phyloP scores from a whole-genome alignment of 1,139 yeast species.

The Geotrichum siamense region DNA sequence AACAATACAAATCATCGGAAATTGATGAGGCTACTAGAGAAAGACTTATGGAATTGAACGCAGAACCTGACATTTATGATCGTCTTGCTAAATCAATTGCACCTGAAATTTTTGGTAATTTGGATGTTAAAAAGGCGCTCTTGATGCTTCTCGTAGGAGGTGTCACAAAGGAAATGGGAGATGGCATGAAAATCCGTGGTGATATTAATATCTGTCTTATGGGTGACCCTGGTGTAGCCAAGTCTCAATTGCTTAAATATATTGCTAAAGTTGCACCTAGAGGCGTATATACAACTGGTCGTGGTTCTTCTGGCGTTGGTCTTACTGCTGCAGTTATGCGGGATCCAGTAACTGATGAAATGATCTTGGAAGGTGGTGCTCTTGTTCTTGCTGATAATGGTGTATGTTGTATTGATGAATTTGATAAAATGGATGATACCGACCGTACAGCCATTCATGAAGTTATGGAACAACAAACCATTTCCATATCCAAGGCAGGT shows the following conservation, averaged over 20 bases:
- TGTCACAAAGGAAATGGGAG: constrained; percentile 89
- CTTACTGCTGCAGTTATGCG: constrained; percentile 98
- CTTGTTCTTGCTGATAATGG: constrained; percentile 96
- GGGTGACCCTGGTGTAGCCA: constrained; percentile 99
- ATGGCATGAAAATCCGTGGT: constrained; percentile 96
- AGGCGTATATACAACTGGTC: constrained; percentile 96
- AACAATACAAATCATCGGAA: constrained; percentile 66
- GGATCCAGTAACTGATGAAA: constrained; percentile 97
- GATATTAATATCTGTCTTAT: constrained; percentile 92
- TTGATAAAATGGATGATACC: constrained; percentile 96
- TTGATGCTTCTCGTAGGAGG: constrained; percentile 86
- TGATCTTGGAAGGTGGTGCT: constrained; percentile 98
- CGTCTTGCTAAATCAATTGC: constrained; percentile 86
- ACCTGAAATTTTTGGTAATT: constrained; percentile 93
- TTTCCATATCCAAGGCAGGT: constrained; percentile 96
- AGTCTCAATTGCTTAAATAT: constrained; percentile 89
- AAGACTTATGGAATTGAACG: constrained; percentile 48
- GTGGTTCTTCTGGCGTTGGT: constrained; percentile 99
- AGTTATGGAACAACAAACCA: constrained; percentile 99
- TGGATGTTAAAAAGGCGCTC: constrained; percentile 87
- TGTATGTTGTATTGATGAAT: constrained; percentile 97
- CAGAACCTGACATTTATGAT: constrained; percentile 66
- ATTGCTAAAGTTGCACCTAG: constrained; percentile 92
- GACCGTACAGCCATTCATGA: constrained; percentile 98
- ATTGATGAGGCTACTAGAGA: constrained; percentile 51